A percentile compares a stretch with the other conserved stretches of the same genome.
Conservation (phyloP, 768 basidiomycete genomes). For the Boletus tylopilopsis region DNA sequence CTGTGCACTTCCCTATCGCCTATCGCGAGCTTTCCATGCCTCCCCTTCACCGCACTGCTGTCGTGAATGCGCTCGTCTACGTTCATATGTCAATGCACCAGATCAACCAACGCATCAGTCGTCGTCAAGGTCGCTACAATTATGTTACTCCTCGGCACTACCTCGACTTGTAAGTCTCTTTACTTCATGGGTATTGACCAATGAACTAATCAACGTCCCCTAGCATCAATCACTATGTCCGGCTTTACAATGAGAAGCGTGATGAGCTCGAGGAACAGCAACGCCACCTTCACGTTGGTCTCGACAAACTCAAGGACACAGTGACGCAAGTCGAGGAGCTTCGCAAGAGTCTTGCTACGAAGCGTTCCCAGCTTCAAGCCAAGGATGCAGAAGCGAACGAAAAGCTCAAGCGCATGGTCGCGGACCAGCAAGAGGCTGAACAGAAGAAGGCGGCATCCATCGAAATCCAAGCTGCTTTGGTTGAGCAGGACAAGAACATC, state of each 20-base stretch:
- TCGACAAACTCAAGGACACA: slow-evolving; percentile 94
- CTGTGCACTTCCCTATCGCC: slow-evolving; percentile 81
- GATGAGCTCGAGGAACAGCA: slow-evolving; percentile 98
- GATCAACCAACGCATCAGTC: slow-evolving; percentile 85
- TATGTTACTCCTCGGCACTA: slow-evolving; percentile 98
- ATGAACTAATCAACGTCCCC: slow-evolving; percentile 6
- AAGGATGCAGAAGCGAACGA: slow-evolving; percentile 96
- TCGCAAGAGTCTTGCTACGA: slow-evolving; percentile 90
- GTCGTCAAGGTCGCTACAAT: slow-evolving; percentile 92
- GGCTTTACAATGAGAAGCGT: slow-evolving; percentile 91
- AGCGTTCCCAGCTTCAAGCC: slow-evolving; percentile 86
- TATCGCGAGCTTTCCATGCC: slow-evolving; percentile 82
- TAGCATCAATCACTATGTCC: slow-evolving; percentile 96
- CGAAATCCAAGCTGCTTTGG: slow-evolving; percentile 90
- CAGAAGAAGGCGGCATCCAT: slow-evolving; percentile 97
- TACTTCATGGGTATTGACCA: background rate
- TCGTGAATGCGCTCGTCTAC: slow-evolving; percentile 90
- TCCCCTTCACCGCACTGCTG: slow-evolving; percentile 85
- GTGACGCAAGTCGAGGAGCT: slow-evolving; percentile 97
- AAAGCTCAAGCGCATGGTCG: slow-evolving; percentile 96
- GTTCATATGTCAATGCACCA: slow-evolving; percentile 88
- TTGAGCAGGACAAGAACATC: slow-evolving; percentile 87
- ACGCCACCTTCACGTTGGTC: slow-evolving; percentile 94
- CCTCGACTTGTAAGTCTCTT: slow-evolving; percentile 85
- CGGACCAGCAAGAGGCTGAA: slow-evolving; percentile 98